Evolutionary conservation across 345 rosid genomes (phyloP), one percentile per base, ranked within the genome.

Genomic region (Cardiospermum halicacabum): DNA sequence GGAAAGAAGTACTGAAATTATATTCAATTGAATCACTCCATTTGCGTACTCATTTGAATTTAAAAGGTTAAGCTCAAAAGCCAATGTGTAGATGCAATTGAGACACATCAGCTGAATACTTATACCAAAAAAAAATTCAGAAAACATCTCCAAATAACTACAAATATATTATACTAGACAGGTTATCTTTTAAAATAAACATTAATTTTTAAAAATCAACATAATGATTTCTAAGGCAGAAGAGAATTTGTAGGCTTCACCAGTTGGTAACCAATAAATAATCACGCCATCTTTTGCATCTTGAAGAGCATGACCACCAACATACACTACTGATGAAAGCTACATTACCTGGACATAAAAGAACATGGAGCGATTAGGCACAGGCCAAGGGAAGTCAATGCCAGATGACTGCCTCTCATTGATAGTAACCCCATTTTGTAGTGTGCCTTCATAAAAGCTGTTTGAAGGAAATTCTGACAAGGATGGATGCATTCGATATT

Each of bases 371-470:
- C 97, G 88, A 75, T 86, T 91, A 34, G 97, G 97, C 64, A 89
- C 96, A 51, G 99, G 99, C 99, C 99, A 95, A 26, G 97, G 96
- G 73, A 95, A 95, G 82, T 91, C 99, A 73, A 95, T 91, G 70
- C 99, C 96, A n/a, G 90, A 69, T 40, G 94, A 80, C 69, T 85
- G 99, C 83, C 99, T 81, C 72, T 95, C 99, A 65, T 83, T 95
- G 57, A 95, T 75, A 25, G 99, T 95, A 68, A 95, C 99, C 34
- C 99, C 99, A 85, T 95, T 95, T 82, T 95, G 99, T 49, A 91
- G 82, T 47, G 99, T 95, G 50, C 99, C 99, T 79, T 91, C 99
- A 81, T 95, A 95, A 77, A 95, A 95, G 77, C 81, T 89, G 75
- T 95, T 95, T 36, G 99, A 95, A 62, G 99, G 99, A 74, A 95